These are phyloP conservation scores for Tillandsia fasciculata DNA, from an alignment of 176 grass and related monocot genomes.

Conservation along the genomic window DNA sequence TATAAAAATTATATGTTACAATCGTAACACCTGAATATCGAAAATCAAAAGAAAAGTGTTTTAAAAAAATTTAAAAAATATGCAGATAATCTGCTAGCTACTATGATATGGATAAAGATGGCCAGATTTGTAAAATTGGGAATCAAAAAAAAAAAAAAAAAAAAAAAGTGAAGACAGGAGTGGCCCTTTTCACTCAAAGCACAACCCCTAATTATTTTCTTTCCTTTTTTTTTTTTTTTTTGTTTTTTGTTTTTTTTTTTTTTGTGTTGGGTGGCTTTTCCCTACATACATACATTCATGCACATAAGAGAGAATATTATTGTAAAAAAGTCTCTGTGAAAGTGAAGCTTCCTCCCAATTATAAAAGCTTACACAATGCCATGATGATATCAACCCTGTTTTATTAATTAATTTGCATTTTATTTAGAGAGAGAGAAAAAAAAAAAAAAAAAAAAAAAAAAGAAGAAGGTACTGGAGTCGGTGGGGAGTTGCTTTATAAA, in stretches of 20 bases:
- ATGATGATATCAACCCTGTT: neutral
- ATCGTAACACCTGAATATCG: too few species aligned
- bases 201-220: neutral
- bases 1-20: too few species aligned
- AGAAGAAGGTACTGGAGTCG: neutral
- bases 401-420: neutral
- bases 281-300: too few species aligned
- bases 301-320: too few species aligned
- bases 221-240: neutral
- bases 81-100: too few species aligned
- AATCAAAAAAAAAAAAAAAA: too few species aligned
- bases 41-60: too few species aligned
- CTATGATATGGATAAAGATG: too few species aligned
- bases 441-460: neutral
- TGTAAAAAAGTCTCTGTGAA: too few species aligned
- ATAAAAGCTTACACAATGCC: neutral
- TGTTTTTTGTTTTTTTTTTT: neutral
- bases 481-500: constrained; percentile 45
- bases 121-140: too few species aligned
- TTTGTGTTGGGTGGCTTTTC: neutral
- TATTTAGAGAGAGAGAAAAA: neutral
- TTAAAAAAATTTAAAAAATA: too few species aligned
- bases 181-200: neutral
- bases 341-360: too few species aligned
- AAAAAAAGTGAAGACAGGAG: neutral